phyloP scores from a whole-genome alignment of 2,329 filamentous ascomycete genomes.

The Diaporthe batatas region DNA sequence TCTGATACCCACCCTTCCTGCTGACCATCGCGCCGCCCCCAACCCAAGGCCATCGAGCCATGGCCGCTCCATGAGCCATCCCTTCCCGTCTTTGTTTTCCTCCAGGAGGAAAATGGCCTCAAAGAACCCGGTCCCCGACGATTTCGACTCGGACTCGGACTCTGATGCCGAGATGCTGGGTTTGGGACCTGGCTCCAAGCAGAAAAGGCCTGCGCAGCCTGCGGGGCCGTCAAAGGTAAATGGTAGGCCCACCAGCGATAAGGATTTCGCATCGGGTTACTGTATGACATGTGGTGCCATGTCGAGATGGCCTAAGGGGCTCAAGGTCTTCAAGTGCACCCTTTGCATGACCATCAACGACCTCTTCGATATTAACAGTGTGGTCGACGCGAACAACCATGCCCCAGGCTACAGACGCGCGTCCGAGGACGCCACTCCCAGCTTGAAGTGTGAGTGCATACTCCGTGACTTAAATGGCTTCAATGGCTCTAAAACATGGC shows the following conservation, averaged over 20 bases:
- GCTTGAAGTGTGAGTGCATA: constrained; percentile 36
- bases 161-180: constrained; percentile 52
- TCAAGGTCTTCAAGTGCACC: constrained; percentile 83
- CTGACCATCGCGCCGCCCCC: constrained; percentile 36
- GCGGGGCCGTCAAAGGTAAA: constrained; percentile 23
- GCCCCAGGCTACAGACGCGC: constrained; percentile 26
- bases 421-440: constrained; percentile 43
- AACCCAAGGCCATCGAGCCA: constrained; percentile 54
- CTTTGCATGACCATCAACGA: constrained; percentile 90
- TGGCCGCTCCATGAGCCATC: constrained; percentile 82
- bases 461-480: background rate
- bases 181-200: constrained; percentile 49
- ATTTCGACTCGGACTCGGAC: constrained; percentile 57
- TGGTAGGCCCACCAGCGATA: constrained; percentile 52
- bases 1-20: constrained; percentile 58
- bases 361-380: constrained; percentile 55
- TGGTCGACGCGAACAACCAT: constrained; percentile 33
- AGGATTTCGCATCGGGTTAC: constrained; percentile 76
- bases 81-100: constrained; percentile 79
- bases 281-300: constrained; percentile 90
- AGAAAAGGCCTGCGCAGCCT: constrained; percentile 48
- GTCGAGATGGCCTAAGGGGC: constrained; percentile 81
- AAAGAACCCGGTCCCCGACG: constrained; percentile 53
- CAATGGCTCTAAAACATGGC: constrained; percentile 19
- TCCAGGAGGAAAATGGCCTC: constrained; percentile 67